phyloP scores from a whole-genome alignment of 805 yeast species.

The Yarrowia sp. region DNA sequence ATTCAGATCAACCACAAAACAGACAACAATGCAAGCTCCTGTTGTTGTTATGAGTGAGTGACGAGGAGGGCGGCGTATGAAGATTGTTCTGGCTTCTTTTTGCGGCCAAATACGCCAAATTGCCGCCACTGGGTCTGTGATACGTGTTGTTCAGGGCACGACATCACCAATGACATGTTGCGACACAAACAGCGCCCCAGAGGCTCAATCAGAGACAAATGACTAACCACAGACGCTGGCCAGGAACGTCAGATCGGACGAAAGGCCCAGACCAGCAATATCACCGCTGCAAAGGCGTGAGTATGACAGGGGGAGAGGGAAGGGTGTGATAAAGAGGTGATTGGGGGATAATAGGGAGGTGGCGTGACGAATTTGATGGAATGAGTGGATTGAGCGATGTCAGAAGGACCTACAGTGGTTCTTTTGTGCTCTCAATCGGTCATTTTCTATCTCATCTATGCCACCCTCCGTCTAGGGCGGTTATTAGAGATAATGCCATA shows the following conservation, averaged over 20 bases:
- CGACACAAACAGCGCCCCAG: not conserved
- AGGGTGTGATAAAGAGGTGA: not conserved
- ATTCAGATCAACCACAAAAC: slow-evolving; percentile 19
- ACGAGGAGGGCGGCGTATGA: not conserved
- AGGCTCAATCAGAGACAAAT: not conserved
- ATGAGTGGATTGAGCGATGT: not conserved
- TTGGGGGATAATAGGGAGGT: not conserved
- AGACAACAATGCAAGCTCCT: slow-evolving; percentile 73
- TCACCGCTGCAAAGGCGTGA: slow-evolving; percentile 96
- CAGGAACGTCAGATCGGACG: slow-evolving; percentile 96
- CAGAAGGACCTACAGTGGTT: too few species aligned
- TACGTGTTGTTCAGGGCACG: not conserved
- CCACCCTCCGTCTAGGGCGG: too few species aligned
- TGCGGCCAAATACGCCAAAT: not conserved
- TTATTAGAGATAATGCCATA: too few species aligned
- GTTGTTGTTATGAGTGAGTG: slow-evolving; percentile 72
- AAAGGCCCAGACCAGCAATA: slow-evolving; percentile 94
- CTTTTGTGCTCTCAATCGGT: not conserved
- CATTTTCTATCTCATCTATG: not conserved
- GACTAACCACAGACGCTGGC: slow-evolving; percentile 61
- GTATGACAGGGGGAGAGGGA: slow-evolving; percentile 38
- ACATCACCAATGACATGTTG: not conserved
- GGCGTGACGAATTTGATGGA: not conserved
- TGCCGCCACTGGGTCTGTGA: not conserved
- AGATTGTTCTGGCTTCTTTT: not conserved